phyloP scores from a whole-genome alignment of 345 rosid species.

The Raphanus raphanistrum region DNA sequence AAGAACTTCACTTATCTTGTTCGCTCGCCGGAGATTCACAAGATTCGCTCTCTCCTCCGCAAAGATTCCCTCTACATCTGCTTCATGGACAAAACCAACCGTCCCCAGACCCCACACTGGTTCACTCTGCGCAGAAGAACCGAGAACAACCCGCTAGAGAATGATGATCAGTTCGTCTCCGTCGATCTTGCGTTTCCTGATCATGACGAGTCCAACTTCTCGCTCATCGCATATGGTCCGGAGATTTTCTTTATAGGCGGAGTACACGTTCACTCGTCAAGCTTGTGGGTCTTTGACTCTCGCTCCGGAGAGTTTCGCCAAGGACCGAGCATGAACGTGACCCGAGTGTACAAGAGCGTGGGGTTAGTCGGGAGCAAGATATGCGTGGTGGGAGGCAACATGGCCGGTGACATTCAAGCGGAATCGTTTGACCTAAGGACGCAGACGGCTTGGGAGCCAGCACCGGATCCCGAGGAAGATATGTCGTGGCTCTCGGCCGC shows the following conservation, averaged over 20 bases:
- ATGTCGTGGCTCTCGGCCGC: neutral
- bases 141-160: neutral
- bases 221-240: neutral
- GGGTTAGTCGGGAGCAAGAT: neutral
- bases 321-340: neutral
- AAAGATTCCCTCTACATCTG: neutral
- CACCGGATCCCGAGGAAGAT: neutral
- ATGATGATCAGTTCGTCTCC: neutral
- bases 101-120: neutral
- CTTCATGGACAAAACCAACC: neutral
- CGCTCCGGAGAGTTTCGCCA: neutral
- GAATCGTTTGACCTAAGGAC: neutral
- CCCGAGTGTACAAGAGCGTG: neutral
- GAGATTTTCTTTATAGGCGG: constrained; percentile 12
- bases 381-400: neutral
- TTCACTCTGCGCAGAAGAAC: neutral
- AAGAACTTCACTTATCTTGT: neutral
- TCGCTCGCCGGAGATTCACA: neutral
- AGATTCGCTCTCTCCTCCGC: neutral
- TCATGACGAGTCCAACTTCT: neutral
- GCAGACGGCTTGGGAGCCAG: constrained; percentile 7
- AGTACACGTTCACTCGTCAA: neutral
- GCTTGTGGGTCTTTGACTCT: neutral
- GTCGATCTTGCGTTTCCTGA: neutral
- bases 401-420: neutral